A percentile compares a stretch with the other conserved stretches of the same genome.
Evolutionary conservation across 106 monocot genomes (phyloP).

Genomic region (Alisma plantagoaquatica): DNA sequence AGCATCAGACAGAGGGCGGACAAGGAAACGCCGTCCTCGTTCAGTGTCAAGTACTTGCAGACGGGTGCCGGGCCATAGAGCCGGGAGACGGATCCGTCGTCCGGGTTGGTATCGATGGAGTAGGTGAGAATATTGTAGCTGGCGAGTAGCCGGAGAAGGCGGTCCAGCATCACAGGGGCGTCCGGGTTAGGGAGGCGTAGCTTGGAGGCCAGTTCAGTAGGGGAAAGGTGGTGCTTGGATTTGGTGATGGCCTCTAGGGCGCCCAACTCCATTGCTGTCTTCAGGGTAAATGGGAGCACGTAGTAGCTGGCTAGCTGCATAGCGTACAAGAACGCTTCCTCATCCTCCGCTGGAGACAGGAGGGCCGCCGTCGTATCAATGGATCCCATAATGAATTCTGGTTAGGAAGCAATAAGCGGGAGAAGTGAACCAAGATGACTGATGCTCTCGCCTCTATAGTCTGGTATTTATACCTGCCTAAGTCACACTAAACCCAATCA

Average conservation of each 20-base stretch:
- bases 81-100: background rate
- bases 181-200: slow-evolving; percentile 11
- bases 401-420: no score
- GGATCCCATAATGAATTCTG: no score
- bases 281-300: slow-evolving; percentile 17
- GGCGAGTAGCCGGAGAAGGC: background rate
- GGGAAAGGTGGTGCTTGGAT: slow-evolving; percentile 1
- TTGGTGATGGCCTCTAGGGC: slow-evolving; percentile 8
- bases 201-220: slow-evolving; percentile 4
- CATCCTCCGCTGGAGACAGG: no score
- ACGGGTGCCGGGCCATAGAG: slow-evolving; percentile 10
- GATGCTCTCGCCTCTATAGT: no score
- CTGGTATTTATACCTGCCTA: no score
- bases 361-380: no score
- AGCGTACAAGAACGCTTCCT: background rate
- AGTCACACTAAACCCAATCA: no score
- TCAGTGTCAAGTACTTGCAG: slow-evolving; percentile 3
- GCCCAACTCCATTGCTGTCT: slow-evolving; percentile 14
- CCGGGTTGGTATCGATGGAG: background rate
- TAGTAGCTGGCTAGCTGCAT: slow-evolving; percentile 8
- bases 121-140: no score
- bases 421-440: no score
- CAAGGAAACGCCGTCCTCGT: slow-evolving; percentile 11
- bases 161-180: slow-evolving; percentile 10
- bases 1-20: slow-evolving; percentile 7